These are phyloP conservation scores for Jasminum sambac DNA, from an alignment of 257 asterid genomes.

Conservation along the genomic window DNA sequence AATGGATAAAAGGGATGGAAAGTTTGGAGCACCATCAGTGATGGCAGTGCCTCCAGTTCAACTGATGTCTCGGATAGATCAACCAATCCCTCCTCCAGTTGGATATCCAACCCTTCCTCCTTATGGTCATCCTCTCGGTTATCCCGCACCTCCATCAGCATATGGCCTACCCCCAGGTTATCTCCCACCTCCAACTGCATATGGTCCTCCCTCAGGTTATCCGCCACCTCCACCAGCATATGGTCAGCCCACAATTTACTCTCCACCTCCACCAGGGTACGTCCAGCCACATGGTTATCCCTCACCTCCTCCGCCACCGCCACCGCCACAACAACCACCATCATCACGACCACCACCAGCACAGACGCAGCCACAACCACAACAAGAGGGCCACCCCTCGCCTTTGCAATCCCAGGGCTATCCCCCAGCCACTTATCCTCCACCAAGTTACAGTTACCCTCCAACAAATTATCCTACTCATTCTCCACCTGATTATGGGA, in stretches of 20 bases:
- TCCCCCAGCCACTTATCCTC: background rate
- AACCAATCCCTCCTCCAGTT: constrained; percentile 27
- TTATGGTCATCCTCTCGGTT: constrained; percentile 17
- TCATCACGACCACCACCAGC: background rate
- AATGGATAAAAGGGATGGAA: constrained; percentile 47
- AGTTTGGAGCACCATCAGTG: constrained; percentile 26
- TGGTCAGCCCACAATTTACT: constrained; percentile 10
- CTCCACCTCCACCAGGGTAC: constrained; percentile 18
- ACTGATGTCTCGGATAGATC: constrained; percentile 44
- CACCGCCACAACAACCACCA: background rate
- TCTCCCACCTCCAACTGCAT: constrained; percentile 20
- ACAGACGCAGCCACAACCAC: background rate
- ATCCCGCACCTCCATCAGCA: constrained; percentile 18
- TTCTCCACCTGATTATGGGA: constrained; percentile 10
- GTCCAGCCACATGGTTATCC: constrained; percentile 21
- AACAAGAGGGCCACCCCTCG: constrained; percentile 22
- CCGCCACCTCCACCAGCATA: constrained; percentile 21
- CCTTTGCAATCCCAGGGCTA: constrained; percentile 2
- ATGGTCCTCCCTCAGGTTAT: constrained; percentile 6
- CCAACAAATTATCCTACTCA: constrained; percentile 26
- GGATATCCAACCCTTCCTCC: constrained; percentile 31
- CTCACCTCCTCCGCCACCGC: constrained; percentile 22
- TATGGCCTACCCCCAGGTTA: constrained; percentile 13
- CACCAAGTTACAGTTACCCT: constrained; percentile 14
- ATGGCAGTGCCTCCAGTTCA: constrained; percentile 39